Percentiles rank a stretch among this genome's conserved stretches.
These are phyloP conservation scores for Lunasporangiospora selenospora DNA, from an alignment of 192 early-diverging fungal species.

Conservation along the genomic window DNA sequence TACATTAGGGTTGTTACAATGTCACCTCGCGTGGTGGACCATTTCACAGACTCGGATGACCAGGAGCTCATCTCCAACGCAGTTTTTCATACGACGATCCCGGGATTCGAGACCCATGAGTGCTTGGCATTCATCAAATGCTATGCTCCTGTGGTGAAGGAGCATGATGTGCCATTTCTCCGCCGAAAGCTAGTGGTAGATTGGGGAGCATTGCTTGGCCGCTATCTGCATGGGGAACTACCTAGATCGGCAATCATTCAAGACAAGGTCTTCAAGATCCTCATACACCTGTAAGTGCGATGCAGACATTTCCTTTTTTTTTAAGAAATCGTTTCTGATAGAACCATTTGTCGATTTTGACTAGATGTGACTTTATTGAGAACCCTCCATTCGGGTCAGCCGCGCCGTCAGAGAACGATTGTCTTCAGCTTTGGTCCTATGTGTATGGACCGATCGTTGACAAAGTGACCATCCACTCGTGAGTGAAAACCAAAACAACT, in stretches of 20 bases:
- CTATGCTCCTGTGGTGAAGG: constrained; percentile 2
- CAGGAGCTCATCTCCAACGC: constrained; percentile 5
- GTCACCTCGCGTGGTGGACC: constrained; percentile 4
- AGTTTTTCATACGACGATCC: background rate
- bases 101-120: background rate
- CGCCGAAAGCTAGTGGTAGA: constrained; percentile 8
- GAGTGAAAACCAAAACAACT: background rate
- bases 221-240: constrained; percentile 1
- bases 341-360: too few relatives aligned
- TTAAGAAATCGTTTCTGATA: too few relatives aligned
- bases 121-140: background rate
- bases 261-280: constrained; percentile 10
- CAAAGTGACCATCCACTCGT: constrained; percentile 6
- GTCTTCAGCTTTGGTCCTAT: background rate
- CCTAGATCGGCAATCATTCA: background rate
- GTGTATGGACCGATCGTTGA: background rate
- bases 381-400: background rate
- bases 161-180: constrained; percentile 6
- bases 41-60: background rate
- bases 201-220: background rate
- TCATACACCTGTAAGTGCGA: constrained; percentile 3
- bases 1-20: constrained; percentile 6
- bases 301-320: too few relatives aligned
- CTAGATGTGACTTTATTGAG: constrained; percentile 1
- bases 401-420: constrained; percentile 7